Evolutionary conservation across 2,329 filamentous ascomycete genomes (phyloP).

Genomic region (Juglanconis juglandina): DNA sequence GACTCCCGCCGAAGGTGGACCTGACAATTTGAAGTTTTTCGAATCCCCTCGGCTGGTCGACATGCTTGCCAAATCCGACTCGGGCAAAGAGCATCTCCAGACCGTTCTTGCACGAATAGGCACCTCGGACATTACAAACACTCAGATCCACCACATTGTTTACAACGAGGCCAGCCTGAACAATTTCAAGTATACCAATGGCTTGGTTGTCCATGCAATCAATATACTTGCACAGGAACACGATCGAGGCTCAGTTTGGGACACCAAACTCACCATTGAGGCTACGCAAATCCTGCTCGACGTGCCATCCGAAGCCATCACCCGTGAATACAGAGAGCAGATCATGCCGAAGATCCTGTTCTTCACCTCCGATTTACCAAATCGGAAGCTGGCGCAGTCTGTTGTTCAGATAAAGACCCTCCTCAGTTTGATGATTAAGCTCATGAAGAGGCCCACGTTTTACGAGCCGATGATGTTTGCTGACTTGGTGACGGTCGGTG

Average conservation of each 20-base stretch:
- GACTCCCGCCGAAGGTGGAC: background rate
- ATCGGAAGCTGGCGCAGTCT: slow-evolving; percentile 1
- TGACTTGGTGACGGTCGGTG: slow-evolving; percentile 31
- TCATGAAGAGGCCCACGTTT: slow-evolving; percentile 50
- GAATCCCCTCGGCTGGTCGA: slow-evolving; percentile 7
- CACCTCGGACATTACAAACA: background rate
- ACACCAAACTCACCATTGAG: background rate
- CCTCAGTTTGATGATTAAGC: slow-evolving; percentile 44
- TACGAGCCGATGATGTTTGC: slow-evolving; percentile 45
- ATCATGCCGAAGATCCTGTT: slow-evolving; percentile 35
- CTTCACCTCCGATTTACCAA: slow-evolving; percentile 24
- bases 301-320: slow-evolving; percentile 37
- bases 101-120: slow-evolving; percentile 2
- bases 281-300: slow-evolving; percentile 25
- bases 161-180: slow-evolving; percentile 15
- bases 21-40: slow-evolving; percentile 3
- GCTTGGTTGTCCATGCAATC: slow-evolving; percentile 11
- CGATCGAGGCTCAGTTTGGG: background rate
- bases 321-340: slow-evolving; percentile 41
- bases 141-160: background rate
- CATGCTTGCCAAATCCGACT: slow-evolving; percentile 1
- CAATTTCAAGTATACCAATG: slow-evolving; percentile 14
- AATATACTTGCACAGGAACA: slow-evolving; percentile 4
- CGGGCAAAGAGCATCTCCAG: slow-evolving; percentile 6
- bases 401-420: slow-evolving; percentile 29